phyloP scores from a whole-genome alignment of 1,284 basidiomycete genomes.

The Sporisorium exsertum region DNA sequence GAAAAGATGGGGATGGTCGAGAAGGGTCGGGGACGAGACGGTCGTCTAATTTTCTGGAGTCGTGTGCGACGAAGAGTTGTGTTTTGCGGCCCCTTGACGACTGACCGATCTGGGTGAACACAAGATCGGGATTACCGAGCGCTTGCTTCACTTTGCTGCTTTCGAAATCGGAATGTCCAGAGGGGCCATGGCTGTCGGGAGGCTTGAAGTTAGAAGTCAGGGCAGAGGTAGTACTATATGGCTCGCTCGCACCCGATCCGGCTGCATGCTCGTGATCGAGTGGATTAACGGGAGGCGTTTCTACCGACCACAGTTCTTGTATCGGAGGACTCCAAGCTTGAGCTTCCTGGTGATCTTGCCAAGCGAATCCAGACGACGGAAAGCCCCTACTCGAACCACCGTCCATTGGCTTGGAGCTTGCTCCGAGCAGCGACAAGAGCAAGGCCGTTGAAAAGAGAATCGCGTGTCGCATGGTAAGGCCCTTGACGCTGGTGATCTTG shows the following conservation, averaged over 20 bases:
- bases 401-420: not conserved
- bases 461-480: not conserved
- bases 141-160: not conserved
- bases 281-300: not conserved
- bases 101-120: not conserved
- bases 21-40: not conserved
- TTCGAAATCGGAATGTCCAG: too few species aligned
- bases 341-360: not conserved
- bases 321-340: slow-evolving; percentile 2
- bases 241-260: too few species aligned
- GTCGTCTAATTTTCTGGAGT: not conserved
- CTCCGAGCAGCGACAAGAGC: not conserved
- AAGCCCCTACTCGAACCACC: not conserved
- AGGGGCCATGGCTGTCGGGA: too few species aligned
- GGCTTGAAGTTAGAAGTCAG: not conserved
- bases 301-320: not conserved
- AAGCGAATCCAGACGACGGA: not conserved
- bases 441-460: not conserved
- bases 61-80: not conserved
- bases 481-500: too few species aligned
- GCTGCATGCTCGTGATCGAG: too few species aligned
- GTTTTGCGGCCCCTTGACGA: not conserved
- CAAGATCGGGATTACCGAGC: not conserved
- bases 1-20: not conserved
- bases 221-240: too few species aligned